A percentile compares a stretch with the other conserved stretches of the same genome.
These are phyloP conservation scores for Gremmenia infestans DNA, from an alignment of 2,329 filamentous ascomycete genomes.

Conservation along the genomic window DNA sequence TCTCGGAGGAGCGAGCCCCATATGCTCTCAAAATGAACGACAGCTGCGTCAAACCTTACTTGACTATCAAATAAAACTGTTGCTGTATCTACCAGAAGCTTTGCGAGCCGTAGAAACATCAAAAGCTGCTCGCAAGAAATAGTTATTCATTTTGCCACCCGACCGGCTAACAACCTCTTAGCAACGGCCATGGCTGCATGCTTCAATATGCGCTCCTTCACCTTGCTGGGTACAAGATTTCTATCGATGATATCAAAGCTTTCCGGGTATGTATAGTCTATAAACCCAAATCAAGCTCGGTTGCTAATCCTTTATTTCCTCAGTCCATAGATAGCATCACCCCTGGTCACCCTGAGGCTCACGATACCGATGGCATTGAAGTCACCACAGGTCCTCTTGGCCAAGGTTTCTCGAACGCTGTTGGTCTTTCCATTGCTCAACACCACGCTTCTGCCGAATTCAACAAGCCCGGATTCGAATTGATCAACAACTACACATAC, in stretches of 20 bases:
- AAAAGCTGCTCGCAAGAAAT: neutral
- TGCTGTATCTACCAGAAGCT: neutral
- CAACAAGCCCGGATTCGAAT: slow-evolving; percentile 92
- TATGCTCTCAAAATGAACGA: too few relatives aligned
- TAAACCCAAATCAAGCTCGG: slow-evolving; percentile 1
- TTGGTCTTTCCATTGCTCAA: slow-evolving; percentile 96
- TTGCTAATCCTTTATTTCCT: slow-evolving; percentile 2
- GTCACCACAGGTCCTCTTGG: slow-evolving; percentile 97
- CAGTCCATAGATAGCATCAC: slow-evolving; percentile 66
- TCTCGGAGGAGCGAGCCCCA: neutral
- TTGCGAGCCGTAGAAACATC: neutral
- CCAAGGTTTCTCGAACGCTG: slow-evolving; percentile 95
- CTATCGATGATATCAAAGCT: slow-evolving; percentile 86
- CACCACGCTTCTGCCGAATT: slow-evolving; percentile 84
- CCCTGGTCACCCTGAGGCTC: slow-evolving; percentile 91
- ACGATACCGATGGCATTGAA: slow-evolving; percentile 95
- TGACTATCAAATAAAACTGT: too few relatives aligned
- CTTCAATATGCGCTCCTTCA: slow-evolving; percentile 98
- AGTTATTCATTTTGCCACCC: neutral
- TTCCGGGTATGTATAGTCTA: slow-evolving; percentile 71
- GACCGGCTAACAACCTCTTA: slow-evolving; percentile 35
- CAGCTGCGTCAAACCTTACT: too few relatives aligned
- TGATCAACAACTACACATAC: slow-evolving; percentile 97
- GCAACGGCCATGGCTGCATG: slow-evolving; percentile 99
- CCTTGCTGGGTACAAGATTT: slow-evolving; percentile 84